Percentiles rank a stretch among this genome's conserved stretches.
Evolutionary conservation across 306 rosid genomes (phyloP).

Genomic region (Cicer yamashitae): DNA sequence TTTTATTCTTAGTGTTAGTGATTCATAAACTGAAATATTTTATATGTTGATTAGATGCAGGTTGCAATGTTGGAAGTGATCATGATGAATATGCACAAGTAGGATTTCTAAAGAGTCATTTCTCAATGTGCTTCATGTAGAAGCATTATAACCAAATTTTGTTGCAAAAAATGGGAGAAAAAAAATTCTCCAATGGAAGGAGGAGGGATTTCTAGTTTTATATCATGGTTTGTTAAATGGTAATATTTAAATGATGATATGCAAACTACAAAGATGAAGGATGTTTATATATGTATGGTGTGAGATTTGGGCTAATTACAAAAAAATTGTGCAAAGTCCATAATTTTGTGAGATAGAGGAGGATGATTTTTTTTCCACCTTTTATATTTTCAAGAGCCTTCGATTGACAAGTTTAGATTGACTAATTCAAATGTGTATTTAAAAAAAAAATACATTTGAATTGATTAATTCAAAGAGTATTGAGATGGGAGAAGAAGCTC

Average conservation of each 20-base stretch:
- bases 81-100: constrained; percentile 38
- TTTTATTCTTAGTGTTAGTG: not conserved
- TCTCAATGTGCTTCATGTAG: constrained; percentile 8
- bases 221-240: constrained; percentile 41
- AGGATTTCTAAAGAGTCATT: constrained; percentile 14
- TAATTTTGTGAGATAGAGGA: constrained; percentile 45
- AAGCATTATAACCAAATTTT: constrained; percentile 42
- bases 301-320: constrained; percentile 34
- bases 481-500: too few species aligned
- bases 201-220: constrained; percentile 41
- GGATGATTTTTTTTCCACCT: not conserved
- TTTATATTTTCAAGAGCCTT: too few species aligned
- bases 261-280: constrained; percentile 34
- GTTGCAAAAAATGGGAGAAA: not conserved
- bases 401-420: too few species aligned
- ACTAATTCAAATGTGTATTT: too few species aligned
- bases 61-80: constrained; percentile 33
- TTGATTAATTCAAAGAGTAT: too few species aligned
- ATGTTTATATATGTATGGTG: constrained; percentile 20
- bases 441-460: too few species aligned
- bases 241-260: not conserved
- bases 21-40: constrained; percentile 4
- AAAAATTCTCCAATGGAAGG: constrained; percentile 38
- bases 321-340: constrained; percentile 25
- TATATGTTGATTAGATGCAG: constrained; percentile 42